Percentiles rank a stretch among this genome's conserved stretches.
Evolutionary conservation across 2,329 filamentous ascomycete species (phyloP).

Genomic region (Verticillium nubilum): DNA sequence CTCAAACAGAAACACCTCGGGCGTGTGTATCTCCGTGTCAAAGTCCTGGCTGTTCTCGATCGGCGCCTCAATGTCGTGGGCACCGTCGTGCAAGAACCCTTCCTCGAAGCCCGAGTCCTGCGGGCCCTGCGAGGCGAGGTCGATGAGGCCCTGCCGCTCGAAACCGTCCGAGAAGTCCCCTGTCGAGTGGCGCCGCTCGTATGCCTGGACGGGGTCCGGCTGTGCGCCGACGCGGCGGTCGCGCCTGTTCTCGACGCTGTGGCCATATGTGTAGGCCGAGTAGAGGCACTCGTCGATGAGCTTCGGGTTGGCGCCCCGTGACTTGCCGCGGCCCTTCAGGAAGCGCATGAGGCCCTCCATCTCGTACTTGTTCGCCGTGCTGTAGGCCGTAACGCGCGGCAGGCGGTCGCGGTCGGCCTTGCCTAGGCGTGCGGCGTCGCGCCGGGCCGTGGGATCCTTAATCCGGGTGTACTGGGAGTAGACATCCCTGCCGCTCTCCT

Average conservation of each 20-base stretch:
- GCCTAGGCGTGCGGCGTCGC: conserved; percentile 86
- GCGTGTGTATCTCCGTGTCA: conserved; percentile 82
- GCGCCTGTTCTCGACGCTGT: conserved; percentile 32
- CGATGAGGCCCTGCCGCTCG: conserved; percentile 58
- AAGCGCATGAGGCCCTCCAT: conserved; percentile 87
- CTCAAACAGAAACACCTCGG: conserved; percentile 93
- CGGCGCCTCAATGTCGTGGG: conserved; percentile 21
- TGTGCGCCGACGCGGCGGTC: conserved; percentile 17
- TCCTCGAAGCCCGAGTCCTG: conserved; percentile 24
- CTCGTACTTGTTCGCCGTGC: conserved; percentile 86
- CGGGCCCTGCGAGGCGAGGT: conserved; percentile 42
- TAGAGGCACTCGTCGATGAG: conserved; percentile 98
- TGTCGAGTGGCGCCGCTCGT: conserved; percentile 70
- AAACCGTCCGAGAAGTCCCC: conserved; percentile 60
- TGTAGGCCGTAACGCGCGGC: conserved; percentile 93
- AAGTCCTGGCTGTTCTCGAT: conserved; percentile 60
- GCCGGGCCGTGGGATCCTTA: conserved; percentile 87
- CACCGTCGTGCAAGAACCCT: conserved; percentile 16
- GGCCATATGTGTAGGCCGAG: conserved; percentile 79
- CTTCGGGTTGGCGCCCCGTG: conserved; percentile 78
- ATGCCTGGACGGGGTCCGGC: conserved; percentile 35
- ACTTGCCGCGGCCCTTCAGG: conserved; percentile 76
- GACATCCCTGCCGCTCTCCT: conserved; percentile 90
- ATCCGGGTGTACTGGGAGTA: conserved; percentile 98
- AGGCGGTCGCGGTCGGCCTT: conserved; percentile 87